phyloP scores from a whole-genome alignment of 306 rosid species.

The Cucurbita ficifolia region DNA sequence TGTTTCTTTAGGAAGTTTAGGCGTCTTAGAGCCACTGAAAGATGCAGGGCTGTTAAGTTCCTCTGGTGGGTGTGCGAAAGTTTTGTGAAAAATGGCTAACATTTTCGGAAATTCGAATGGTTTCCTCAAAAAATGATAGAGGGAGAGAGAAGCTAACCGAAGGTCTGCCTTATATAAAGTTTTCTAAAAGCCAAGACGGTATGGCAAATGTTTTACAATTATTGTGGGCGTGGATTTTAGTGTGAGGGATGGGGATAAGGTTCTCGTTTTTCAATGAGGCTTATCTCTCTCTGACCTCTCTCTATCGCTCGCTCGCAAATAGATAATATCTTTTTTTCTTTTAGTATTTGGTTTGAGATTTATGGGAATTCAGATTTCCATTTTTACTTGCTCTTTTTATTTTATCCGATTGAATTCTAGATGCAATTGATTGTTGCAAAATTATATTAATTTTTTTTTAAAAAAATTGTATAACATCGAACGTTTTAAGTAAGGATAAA shows the following conservation, averaged over 20 bases:
- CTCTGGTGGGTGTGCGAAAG: slow-evolving; percentile 88
- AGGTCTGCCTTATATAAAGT: not conserved
- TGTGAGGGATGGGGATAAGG: slow-evolving; percentile 32
- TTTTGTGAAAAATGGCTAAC: slow-evolving; percentile 84
- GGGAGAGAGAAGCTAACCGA: not conserved
- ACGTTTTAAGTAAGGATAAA: no score
- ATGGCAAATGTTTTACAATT: slow-evolving; percentile 5
- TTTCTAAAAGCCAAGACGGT: not conserved
- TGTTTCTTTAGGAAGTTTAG: slow-evolving; percentile 77
- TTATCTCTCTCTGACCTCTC: not conserved
- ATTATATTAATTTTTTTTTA: no score
- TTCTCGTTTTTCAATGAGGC: slow-evolving; percentile 19
- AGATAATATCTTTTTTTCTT: not conserved
- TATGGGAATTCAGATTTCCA: not conserved
- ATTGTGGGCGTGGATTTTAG: slow-evolving; percentile 22
- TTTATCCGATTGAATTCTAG: no score
- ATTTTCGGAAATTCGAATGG: slow-evolving; percentile 12
- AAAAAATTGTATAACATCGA: no score
- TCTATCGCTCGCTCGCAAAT: not conserved
- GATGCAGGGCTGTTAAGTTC: slow-evolving; percentile 92
- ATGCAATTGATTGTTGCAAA: no score
- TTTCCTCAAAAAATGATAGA: not conserved
- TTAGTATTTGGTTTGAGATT: not conserved
- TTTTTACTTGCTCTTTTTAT: no score
- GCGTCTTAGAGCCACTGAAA: slow-evolving; percentile 43